Evolutionary conservation across 768 basidiomycete species (phyloP), one percentile per base, ranked within the genome.

Genomic region (Boletus rubescentipes): DNA sequence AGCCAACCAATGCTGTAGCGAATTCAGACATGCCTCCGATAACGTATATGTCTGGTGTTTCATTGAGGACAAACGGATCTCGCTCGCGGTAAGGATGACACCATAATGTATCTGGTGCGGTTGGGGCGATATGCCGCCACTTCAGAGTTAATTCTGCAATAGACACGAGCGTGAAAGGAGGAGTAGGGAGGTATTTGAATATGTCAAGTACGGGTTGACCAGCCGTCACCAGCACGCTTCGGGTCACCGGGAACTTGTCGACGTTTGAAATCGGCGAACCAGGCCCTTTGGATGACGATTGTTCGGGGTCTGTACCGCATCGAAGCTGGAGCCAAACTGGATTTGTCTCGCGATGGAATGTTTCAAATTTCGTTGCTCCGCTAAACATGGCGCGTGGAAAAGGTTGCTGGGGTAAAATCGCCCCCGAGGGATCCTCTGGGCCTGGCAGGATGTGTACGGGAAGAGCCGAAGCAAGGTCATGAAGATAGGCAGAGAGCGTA

Each of bases 71-170:
- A 73, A 99, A 99, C 0, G 97, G 97, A 66, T 99, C 97, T 16
- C 77, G 74, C 29, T 82, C 77, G 46, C 89, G 83, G 74, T 89
- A 98, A 16, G 97, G 97, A 69, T 98, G 95, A 63, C 97, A 98
- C 94, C 94, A 98, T 4, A 99, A 79, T 1, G 97, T 99, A 71
- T 99, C 97, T 26, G 97, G 97, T 23, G 96, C 96, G 9, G 97
- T 98, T 4, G 97, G 97, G n/a, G 97, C 94, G 69, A 97, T 84
- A 73, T 98, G 96, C 53, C 94, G 77, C 97, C 96, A 99, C 61
- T 79, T 82, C 32, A 99, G 77, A 11, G 93, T 95, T 38, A 86
- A 77, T 63, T 85, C 81, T 10, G 91, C 81, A 55, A 98, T 78
- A 3, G 81, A 81, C 32, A 96, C 67, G 37, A 87, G 79, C n/a